phyloP scores from a whole-genome alignment of 2,329 filamentous ascomycete genomes.

The Zelopaecilomyces penicillatus region DNA sequence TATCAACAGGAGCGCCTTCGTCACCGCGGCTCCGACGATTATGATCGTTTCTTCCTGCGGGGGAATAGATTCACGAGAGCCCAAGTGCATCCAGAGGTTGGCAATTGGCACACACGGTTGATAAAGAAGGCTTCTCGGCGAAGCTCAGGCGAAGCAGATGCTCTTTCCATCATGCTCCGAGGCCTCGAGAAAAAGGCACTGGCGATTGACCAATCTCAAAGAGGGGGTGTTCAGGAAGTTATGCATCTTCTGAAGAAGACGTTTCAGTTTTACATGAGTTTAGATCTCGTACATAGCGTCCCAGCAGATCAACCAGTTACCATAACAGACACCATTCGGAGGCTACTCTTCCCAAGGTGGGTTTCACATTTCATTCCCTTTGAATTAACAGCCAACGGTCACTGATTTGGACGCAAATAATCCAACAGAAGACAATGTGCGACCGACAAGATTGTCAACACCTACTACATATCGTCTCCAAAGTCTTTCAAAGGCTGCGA shows the following conservation, averaged over 20 bases:
- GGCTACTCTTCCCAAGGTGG: background rate
- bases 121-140: conserved; percentile 11
- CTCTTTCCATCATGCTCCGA: conserved; percentile 17
- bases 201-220: background rate
- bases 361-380: background rate
- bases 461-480: conserved; percentile 8
- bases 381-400: background rate
- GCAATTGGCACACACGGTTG: conserved; percentile 12
- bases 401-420: background rate
- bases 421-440: background rate
- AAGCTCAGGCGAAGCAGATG: conserved; percentile 14
- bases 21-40: conserved; percentile 15
- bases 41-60: conserved; percentile 16
- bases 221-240: background rate
- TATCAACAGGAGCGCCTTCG: conserved; percentile 13
- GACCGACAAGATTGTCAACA: conserved; percentile 1
- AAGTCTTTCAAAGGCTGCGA: conserved; percentile 18
- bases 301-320: conserved; percentile 1
- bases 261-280: background rate
- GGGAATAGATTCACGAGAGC: conserved; percentile 6
- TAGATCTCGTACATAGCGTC: background rate
- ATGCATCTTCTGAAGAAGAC: background rate
- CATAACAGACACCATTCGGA: background rate
- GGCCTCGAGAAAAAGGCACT: conserved; percentile 15
- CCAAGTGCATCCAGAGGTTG: conserved; percentile 12